Evolutionary conservation across 1,284 basidiomycete species (phyloP).

Genomic region (Mycena citricolor): DNA sequence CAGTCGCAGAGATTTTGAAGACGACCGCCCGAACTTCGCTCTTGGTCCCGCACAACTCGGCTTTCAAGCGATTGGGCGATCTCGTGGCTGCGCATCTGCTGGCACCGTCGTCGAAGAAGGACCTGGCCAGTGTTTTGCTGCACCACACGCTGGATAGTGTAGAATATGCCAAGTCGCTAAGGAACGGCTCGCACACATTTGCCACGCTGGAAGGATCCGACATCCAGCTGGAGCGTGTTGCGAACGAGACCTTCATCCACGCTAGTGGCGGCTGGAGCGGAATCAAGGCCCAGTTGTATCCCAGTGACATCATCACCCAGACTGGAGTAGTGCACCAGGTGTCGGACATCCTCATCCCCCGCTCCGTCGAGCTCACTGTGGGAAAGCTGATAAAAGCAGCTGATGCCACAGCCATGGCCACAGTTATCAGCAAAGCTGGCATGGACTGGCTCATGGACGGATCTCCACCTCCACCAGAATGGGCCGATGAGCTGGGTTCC

Average conservation of each 20-base stretch:
- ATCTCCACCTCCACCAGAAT: constrained; percentile 68
- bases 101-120: constrained; percentile 68
- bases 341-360: constrained; percentile 85
- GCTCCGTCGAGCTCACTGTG: constrained; percentile 82
- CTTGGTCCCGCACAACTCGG: constrained; percentile 86
- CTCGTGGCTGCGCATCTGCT: constrained; percentile 89
- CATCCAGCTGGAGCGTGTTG: constrained; percentile 53
- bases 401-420: constrained; percentile 85
- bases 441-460: constrained; percentile 91
- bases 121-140: constrained; percentile 79
- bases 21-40: constrained; percentile 74
- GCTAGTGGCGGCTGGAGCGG: constrained; percentile 77
- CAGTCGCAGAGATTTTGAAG: constrained; percentile 71
- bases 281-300: constrained; percentile 57
- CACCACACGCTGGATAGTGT: constrained; percentile 85
- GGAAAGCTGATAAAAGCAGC: constrained; percentile 90
- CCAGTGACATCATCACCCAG: constrained; percentile 72
- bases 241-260: constrained; percentile 52
- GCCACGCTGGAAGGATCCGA: constrained; percentile 75
- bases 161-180: constrained; percentile 68
- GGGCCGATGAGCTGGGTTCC: constrained; percentile 50
- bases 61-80: constrained; percentile 82
- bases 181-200: constrained; percentile 67
- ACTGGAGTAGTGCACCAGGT: constrained; percentile 94
- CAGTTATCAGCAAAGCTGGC: constrained; percentile 79